Base-by-base conservation (phyloP, 352 stramenopile species). In the Phytophthora aleatoria region DNA sequence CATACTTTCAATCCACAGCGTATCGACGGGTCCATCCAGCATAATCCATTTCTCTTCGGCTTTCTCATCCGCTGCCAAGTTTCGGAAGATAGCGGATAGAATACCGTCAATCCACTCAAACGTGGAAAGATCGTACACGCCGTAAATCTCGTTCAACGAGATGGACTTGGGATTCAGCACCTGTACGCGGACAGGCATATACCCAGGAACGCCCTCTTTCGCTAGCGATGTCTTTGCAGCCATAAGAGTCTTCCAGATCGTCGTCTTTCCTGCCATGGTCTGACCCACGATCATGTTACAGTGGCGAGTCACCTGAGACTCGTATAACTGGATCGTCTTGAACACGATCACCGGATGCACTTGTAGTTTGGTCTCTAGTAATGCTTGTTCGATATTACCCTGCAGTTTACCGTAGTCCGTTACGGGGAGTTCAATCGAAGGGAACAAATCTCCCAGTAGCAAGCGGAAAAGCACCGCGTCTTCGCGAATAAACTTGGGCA, bases 311-410 rank as follows among this genome's bases (percentile, higher is more conserved):
- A 97, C 87, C 61, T 98, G 96, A 0, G 94, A 97, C 53, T 98
- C 95, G 61, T 97, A 97, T 50, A 98, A 76, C 62, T 98, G 95
- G 33, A 98, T 98, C 2, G 97, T 94, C 77, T 98, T 98, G 61
- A 92, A 96, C 39, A 98, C 88, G 44, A 98, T 98, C 10, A 90
- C 78, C 0, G 79, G 77, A 16, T 98, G 89, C 12, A 96, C 79
- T 61, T 98, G 94, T 5, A 98, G 74, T 24, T 93, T 92, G 47
- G 91, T 75, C 38, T 91, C 85, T 3, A 73, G 52, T 9, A 98
- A 63, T 42, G 97, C 88, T 50, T 94, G 77, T 44, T 97, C 86
- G 28, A 98, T 94, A 5, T 83, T 91, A 8, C 85, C 87, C 36
- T 97, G 90, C 0, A 98, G 80, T 51, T 95, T 85, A 2, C 94